Conservation (phyloP, 2,329 filamentous ascomycete genomes). For the Lachnellula subtilissima region DNA sequence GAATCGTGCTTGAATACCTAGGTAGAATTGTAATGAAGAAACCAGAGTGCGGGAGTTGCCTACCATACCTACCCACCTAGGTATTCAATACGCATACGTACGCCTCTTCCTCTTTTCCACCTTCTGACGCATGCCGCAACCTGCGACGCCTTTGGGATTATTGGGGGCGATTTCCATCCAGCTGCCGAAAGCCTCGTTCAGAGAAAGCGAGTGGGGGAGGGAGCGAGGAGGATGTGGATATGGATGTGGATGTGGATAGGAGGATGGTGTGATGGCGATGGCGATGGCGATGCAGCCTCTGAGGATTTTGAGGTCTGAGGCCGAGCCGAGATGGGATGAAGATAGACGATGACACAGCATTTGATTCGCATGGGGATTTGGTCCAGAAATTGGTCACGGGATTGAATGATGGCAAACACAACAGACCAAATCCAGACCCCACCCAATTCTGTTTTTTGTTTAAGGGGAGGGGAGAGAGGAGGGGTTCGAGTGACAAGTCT, state of each 20-base stretch:
- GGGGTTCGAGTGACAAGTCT: background rate
- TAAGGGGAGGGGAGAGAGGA: too few relatives aligned
- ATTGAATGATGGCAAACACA: too few relatives aligned
- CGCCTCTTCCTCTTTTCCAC: background rate
- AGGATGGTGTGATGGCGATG: background rate
- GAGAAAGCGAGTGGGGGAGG: background rate
- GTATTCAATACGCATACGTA: background rate
- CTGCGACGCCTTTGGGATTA: background rate
- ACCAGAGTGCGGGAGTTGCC: background rate
- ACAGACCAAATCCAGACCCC: too few relatives aligned
- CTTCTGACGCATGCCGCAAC: background rate
- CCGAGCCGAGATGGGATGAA: background rate
- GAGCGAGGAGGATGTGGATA: background rate
- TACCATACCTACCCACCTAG: background rate
- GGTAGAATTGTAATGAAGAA: background rate
- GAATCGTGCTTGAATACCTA: background rate
- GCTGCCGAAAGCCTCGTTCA: background rate
- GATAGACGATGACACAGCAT: too few relatives aligned
- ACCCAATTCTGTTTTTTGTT: too few relatives aligned
- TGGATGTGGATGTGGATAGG: background rate
- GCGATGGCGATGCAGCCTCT: background rate
- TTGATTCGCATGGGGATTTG: background rate
- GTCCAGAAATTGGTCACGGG: background rate
- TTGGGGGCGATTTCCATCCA: background rate
- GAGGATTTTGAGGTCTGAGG: background rate